These are phyloP conservation scores for Fusarium nisikadoi DNA, from an alignment of 2,329 filamentous ascomycete species.

Conservation along the genomic window DNA sequence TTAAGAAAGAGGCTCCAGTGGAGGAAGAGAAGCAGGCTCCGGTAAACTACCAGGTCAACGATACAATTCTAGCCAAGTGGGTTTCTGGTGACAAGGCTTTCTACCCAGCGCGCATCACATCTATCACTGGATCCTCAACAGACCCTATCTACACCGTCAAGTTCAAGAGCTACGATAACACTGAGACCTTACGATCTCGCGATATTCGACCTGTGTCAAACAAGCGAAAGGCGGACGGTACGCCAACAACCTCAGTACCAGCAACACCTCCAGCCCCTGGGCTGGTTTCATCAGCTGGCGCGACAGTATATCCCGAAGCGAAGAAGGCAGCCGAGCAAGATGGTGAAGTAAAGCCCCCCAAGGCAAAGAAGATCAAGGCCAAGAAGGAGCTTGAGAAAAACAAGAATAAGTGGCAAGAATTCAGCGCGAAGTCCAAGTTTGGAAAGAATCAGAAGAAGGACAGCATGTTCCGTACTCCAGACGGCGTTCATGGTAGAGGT, in stretches of 20 bases:
- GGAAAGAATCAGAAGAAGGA: constrained; percentile 81
- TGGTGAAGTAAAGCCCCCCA: constrained; percentile 75
- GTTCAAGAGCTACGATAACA: constrained; percentile 90
- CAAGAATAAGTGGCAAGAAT: constrained; percentile 96
- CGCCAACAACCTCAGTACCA: constrained; percentile 61
- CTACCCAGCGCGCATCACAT: constrained; percentile 92
- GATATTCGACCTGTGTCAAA: constrained; percentile 84
- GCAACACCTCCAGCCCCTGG: constrained; percentile 51
- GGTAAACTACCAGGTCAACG: constrained; percentile 83
- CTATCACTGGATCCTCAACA: constrained; percentile 90
- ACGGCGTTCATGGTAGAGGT: constrained; percentile 89
- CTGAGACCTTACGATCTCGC: constrained; percentile 82
- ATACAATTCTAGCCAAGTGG: constrained; percentile 92
- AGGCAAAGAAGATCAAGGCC: constrained; percentile 90
- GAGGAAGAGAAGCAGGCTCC: constrained; percentile 64
- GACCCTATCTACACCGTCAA: constrained; percentile 94
- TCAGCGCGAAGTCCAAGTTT: constrained; percentile 80
- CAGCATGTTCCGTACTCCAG: constrained; percentile 95
- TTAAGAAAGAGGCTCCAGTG: constrained; percentile 62
- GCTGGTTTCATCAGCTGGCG: constrained; percentile 65
- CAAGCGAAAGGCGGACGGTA: constrained; percentile 88
- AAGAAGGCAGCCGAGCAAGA: constrained; percentile 70
- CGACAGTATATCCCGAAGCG: constrained; percentile 69
- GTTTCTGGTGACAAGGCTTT: constrained; percentile 87
- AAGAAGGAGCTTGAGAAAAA: constrained; percentile 90